These are phyloP conservation scores for Turnera subulata DNA, from an alignment of 345 rosid species.

Conservation along the genomic window DNA sequence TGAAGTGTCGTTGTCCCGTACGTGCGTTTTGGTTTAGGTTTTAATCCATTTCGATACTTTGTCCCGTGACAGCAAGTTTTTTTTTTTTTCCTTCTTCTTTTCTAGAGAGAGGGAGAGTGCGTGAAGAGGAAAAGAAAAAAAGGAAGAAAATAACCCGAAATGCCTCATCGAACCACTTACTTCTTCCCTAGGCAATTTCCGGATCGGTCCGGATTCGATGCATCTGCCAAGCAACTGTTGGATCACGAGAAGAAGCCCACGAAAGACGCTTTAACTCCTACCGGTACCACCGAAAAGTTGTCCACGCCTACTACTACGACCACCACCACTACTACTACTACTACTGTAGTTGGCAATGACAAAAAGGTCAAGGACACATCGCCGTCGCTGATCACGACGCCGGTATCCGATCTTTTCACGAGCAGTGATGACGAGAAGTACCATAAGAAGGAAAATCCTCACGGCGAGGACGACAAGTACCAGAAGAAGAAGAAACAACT, in stretches of 20 bases:
- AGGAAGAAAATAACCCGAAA: conserved; percentile 15
- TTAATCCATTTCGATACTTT: no score
- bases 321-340: background rate
- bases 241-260: conserved; percentile 46
- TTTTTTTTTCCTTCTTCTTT: background rate
- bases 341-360: background rate
- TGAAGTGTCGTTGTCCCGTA: background rate
- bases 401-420: conserved; percentile 56
- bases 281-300: conserved; percentile 25
- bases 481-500: conserved; percentile 50
- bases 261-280: conserved; percentile 12
- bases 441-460: conserved; percentile 10
- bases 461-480: conserved; percentile 8
- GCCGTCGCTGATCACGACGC: conserved; percentile 12
- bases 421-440: conserved; percentile 40
- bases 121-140: background rate
- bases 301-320: conserved; percentile 13
- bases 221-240: conserved; percentile 35
- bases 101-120: no score
- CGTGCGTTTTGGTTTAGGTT: no score
- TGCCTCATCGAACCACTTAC: conserved; percentile 98
- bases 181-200: conserved; percentile 98
- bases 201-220: conserved; percentile 60
- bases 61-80: background rate
- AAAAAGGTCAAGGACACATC: conserved; percentile 15